Evolutionary conservation across 805 yeast species (phyloP).

Genomic region (Hanseniaspora hatyaiensis): DNA sequence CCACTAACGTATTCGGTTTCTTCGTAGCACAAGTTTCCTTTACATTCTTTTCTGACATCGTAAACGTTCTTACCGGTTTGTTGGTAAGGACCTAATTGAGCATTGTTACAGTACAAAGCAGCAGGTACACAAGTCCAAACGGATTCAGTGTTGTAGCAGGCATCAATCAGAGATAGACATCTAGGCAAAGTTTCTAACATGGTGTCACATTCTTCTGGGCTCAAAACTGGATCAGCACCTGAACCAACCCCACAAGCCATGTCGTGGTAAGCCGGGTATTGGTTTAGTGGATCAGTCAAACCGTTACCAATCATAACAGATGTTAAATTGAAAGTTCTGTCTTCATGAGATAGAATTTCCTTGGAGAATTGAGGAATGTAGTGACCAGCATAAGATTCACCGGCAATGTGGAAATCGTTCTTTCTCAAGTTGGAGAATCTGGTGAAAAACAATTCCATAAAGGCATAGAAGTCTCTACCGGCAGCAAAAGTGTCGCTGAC

Average conservation of each 20-base stretch:
- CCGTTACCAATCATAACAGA: conserved; percentile 87
- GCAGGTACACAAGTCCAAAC: conserved; percentile 89
- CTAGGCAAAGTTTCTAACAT: conserved; percentile 62
- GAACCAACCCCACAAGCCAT: conserved; percentile 88
- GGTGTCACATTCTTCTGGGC: conserved; percentile 65
- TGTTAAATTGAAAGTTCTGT: conserved; percentile 50
- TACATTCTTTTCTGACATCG: conserved; percentile 75
- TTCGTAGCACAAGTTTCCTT: conserved; percentile 67
- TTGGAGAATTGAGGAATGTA: conserved; percentile 82
- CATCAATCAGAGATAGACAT: conserved; percentile 61
- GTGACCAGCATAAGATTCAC: conserved; percentile 90
- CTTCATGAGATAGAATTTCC: conserved; percentile 58
- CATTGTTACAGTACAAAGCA: conserved; percentile 74
- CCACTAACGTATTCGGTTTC: conserved; percentile 62
- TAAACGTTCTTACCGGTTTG: conserved; percentile 82
- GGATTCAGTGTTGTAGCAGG: conserved; percentile 65
- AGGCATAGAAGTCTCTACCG: conserved; percentile 69
- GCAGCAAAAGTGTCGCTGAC: conserved; percentile 69
- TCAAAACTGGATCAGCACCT: conserved; percentile 64
- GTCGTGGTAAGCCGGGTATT: conserved; percentile 68
- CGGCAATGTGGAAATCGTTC: conserved; percentile 69
- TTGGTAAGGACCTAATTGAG: conserved; percentile 69
- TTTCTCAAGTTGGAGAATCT: conserved; percentile 48
- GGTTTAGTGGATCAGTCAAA: conserved; percentile 71
- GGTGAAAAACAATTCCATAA: conserved; percentile 65